Conservation (phyloP, 2,329 filamentous ascomycete genomes). For the Paracoccidioides lutzii region DNA sequence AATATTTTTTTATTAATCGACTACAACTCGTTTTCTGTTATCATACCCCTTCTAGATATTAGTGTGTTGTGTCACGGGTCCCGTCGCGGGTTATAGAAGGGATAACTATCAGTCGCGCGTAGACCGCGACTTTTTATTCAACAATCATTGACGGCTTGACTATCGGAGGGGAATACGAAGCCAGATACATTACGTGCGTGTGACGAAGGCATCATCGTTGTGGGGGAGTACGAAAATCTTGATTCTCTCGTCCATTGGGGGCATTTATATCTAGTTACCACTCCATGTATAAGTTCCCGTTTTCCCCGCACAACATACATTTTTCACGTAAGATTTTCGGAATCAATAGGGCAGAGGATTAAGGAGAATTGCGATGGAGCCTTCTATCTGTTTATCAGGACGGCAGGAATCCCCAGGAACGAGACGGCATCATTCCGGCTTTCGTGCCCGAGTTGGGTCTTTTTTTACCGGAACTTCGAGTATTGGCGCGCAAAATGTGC, state of each 20-base stretch:
- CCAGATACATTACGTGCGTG: background rate
- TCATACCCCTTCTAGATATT: background rate
- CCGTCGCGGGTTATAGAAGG: background rate
- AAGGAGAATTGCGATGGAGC: background rate
- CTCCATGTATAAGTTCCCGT: background rate
- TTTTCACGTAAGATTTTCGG: background rate
- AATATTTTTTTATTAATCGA: background rate
- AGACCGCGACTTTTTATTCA: background rate
- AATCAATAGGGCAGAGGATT: background rate
- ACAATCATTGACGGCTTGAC: background rate
- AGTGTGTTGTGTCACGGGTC: background rate
- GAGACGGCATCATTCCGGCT: background rate
- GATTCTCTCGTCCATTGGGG: background rate
- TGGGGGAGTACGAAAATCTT: background rate
- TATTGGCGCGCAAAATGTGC: background rate
- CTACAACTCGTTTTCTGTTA: background rate
- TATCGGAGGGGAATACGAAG: background rate
- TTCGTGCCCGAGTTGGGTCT: constrained; percentile 2
- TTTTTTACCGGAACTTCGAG: constrained; percentile 1
- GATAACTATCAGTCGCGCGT: background rate
- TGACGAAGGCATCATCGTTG: background rate
- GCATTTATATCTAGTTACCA: background rate
- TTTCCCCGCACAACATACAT: background rate
- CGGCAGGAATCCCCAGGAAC: background rate
- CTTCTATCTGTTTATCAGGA: background rate